Evolutionary conservation across 1,284 basidiomycete species (phyloP), one percentile per base, ranked within the genome.

Genomic region (Schizophyllum amplum): DNA sequence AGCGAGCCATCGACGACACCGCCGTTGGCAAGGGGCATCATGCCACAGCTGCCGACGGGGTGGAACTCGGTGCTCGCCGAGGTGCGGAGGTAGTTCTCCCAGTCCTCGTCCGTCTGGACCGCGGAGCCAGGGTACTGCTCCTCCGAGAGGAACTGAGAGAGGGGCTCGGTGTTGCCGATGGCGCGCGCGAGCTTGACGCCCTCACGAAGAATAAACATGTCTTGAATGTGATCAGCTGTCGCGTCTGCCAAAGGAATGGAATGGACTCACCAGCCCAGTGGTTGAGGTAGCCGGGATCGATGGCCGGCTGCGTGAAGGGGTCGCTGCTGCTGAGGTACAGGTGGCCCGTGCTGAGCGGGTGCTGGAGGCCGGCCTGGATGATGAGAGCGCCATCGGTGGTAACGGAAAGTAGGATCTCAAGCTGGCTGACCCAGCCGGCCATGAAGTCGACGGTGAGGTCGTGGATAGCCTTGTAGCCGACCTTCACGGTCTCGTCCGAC

Each of bases 131-230:
- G 80, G 5, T 63, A 65, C 3, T 70, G 62, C 65, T 81, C 78
- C 6, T 55, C 59, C 5, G 65, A 65, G 20, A 79, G 64, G 24
- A 66, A 65, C 11, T 60, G 57, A 20, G 64, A 69, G 20, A 80
- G 64, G 0, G 79, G 78, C 25, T 68, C 62, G 4, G 74, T 72
- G 51, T 69, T 60, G 20, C 75, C 76, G 26, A 83, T 64, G 22
- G 61, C 67, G 20, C 81, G 75, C 1, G 74, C 78, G 52, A 82
- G 73, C 65, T 83, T 81, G 66, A 85, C 69, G 1, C 79, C 82
- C 63, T 81, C 79, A 52, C 84, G 78, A 56, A 87, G 68, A 53
- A 86, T 71, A 24, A 71, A 66, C 53, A 78, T 62, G 68, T 90
- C 86, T 48, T 77, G 77, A 46, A 46, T n/a, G n/a, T n/a, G n/a